phyloP scores from a whole-genome alignment of 2,329 filamentous ascomycete species.

The Fusarium multiceps region DNA sequence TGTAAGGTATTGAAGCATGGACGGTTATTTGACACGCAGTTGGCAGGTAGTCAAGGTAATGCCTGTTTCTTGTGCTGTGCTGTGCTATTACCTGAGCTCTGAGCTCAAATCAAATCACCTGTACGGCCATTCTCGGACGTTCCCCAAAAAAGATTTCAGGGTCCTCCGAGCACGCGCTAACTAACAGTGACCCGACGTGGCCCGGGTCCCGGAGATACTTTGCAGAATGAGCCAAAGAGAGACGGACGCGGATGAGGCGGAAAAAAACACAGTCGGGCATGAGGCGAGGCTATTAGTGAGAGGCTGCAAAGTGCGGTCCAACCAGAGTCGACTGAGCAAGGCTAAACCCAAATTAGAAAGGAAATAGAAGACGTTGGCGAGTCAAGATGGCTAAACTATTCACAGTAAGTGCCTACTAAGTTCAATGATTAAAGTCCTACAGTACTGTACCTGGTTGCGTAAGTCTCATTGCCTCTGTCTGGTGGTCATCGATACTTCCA shows the following conservation, averaged over 20 bases:
- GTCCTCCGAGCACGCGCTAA: constrained; percentile 38
- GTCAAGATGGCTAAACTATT: constrained; percentile 34
- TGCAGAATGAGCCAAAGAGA: constrained; percentile 8
- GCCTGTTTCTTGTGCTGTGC: constrained; percentile 19
- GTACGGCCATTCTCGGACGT: constrained; percentile 24
- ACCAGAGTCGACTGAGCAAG: neutral
- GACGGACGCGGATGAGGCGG: constrained; percentile 42
- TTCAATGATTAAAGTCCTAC: constrained; percentile 27
- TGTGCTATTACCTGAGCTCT: constrained; percentile 3
- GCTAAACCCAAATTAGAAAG: constrained; percentile 38
- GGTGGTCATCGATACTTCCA: constrained; percentile 10
- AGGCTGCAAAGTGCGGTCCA: constrained; percentile 18
- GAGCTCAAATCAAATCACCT: constrained; percentile 8
- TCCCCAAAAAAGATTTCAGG: constrained; percentile 44
- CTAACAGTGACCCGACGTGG: constrained; percentile 40
- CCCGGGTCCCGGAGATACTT: constrained; percentile 31
- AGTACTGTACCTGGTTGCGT: constrained; percentile 18
- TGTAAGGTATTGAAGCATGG: neutral
- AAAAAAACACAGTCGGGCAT: constrained; percentile 32
- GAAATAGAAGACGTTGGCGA: constrained; percentile 38
- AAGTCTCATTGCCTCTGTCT: constrained; percentile 25
- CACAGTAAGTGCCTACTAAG: constrained; percentile 17
- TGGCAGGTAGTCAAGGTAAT: constrained; percentile 12
- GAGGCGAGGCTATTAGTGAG: constrained; percentile 39
- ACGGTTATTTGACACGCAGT: constrained; percentile 13